Evolutionary conservation across 257 asterid genomes (phyloP).

Genomic region (Nemophila menziesii): DNA sequence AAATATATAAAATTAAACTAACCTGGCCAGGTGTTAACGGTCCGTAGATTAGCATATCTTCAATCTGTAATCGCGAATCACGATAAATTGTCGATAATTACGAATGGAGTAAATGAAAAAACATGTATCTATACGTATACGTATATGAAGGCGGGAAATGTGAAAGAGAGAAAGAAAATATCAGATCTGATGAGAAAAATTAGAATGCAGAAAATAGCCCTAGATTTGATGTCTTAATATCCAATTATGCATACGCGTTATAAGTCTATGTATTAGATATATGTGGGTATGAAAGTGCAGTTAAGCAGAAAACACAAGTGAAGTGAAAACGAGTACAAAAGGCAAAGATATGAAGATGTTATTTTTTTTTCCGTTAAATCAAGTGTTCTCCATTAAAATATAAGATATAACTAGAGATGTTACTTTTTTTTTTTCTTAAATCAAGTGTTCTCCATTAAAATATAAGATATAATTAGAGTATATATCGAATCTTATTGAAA

Average conservation of each 20-base stretch:
- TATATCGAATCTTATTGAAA: no score
- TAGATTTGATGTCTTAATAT: not conserved
- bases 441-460: no score
- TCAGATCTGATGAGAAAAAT: slow-evolving; percentile 4
- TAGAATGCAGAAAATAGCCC: not conserved
- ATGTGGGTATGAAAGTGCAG: not conserved
- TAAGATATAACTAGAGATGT: no score
- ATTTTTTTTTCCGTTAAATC: no score
- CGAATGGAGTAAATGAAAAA: not conserved
- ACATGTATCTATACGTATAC: not conserved
- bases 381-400: no score
- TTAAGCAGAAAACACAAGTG: not conserved
- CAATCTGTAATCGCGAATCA: not conserved
- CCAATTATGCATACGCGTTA: no score
- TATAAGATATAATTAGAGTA: no score
- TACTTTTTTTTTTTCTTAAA: no score
- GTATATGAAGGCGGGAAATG: not conserved
- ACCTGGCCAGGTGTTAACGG: slow-evolving; percentile 88
- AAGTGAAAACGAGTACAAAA: not conserved
- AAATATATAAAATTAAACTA: slow-evolving; percentile 1
- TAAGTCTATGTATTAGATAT: no score
- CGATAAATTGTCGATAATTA: not conserved
- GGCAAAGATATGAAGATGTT: no score
- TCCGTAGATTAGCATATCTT: slow-evolving; percentile 64
- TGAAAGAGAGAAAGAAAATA: not conserved